Base-by-base conservation (phyloP, 345 rosid species). In the Dovyalis caffra region DNA sequence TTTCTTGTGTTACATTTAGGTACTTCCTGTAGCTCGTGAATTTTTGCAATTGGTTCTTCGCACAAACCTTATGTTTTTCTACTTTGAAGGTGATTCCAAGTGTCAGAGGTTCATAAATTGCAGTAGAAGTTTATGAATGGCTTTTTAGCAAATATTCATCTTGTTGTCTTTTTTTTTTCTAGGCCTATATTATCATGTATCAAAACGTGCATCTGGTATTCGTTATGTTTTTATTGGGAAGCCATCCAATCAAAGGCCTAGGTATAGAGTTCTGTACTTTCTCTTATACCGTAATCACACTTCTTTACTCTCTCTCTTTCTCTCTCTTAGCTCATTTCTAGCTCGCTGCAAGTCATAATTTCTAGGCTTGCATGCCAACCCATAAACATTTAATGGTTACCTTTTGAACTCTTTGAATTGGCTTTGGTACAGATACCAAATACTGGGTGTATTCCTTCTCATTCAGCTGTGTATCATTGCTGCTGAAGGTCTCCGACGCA, bases 131-230 rank as follows among this genome's bases (percentile, higher is more conserved):
- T 57, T 14, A 25, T 64, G 35, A 16, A 31, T 8, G 37, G 3
- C 7, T 8, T 38, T 73, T 35, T 8, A 51, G 35, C 11, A n/a
- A n/a, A 31, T 62, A 69, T 8, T 25, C 57, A 56, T 64, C 28
- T 25, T 18, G 6, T 28, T 6, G 33, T 61, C 4, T 12, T 2
- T 40, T 11, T 2, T 40, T 43, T 43, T 43, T 43, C 47, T 43
- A 91, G 98, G 98, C 45, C 75, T 95, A 49, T 95, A 93, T 82
- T 95, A 93, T 82, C 99, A 95, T 83, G 86, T 93, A 82, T 88
- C 98, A 43, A 95, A 95, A 78, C 92, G 98, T 49, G 89, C 93
- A 20, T 79, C 97, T 9, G 97, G 97, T 69, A 87, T 93, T 78
- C 90, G 86, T 58, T 93, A 93, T 80, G 93, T 88, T 40, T 95